Conservation (phyloP, 2,329 filamentous ascomycete genomes). For the Annulohypoxylon truncatum region DNA sequence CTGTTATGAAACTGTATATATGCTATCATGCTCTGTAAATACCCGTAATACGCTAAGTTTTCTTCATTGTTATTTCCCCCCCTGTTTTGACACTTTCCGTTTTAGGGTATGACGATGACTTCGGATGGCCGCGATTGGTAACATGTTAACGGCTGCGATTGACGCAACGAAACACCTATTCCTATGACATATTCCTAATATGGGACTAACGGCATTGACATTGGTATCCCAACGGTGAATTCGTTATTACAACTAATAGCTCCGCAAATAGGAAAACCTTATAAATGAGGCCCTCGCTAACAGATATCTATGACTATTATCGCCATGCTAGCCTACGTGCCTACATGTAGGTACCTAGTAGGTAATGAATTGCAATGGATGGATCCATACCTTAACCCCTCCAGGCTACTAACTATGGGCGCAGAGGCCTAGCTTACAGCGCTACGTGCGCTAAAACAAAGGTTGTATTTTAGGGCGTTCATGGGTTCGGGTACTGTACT, state of each 20-base stretch:
- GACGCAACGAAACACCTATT: not conserved
- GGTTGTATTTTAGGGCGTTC: not conserved
- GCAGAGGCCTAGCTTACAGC: not conserved
- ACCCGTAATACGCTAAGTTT: constrained; percentile 37
- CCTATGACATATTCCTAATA: not conserved
- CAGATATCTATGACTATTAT: not conserved
- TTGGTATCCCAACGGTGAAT: not conserved
- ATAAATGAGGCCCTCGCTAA: not conserved
- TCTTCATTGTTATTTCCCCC: constrained; percentile 12
- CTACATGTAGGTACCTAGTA: not conserved
- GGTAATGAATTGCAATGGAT: too few relatives aligned
- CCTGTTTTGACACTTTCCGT: constrained; percentile 22
- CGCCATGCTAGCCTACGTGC: not conserved
- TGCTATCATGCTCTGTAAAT: constrained; percentile 49
- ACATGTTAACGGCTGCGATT: not conserved
- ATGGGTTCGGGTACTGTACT: too few relatives aligned
- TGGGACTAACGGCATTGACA: not conserved
- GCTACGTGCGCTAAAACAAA: not conserved
- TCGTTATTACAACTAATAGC: not conserved
- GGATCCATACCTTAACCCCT: not conserved
- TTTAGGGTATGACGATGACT: constrained; percentile 29
- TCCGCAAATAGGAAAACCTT: not conserved
- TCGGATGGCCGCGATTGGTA: constrained; percentile 22
- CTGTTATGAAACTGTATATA: constrained; percentile 51
- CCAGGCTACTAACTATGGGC: not conserved